Evolutionary conservation across 495 filamentous ascomycete genomes (phyloP).

Genomic region (Penicillium maclennaniae): DNA sequence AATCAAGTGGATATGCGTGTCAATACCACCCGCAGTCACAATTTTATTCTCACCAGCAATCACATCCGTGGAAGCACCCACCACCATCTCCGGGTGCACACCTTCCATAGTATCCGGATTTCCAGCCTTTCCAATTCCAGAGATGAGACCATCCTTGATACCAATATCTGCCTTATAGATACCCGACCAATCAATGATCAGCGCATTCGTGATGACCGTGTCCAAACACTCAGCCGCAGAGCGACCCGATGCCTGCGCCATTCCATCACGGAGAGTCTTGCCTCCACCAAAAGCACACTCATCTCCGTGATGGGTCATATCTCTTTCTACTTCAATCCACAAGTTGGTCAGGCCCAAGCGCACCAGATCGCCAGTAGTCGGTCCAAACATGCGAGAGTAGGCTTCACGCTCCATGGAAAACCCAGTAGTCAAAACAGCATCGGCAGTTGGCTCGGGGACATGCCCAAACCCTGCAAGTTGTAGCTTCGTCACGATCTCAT

Average conservation of each 20-base stretch:
- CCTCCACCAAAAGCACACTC: slow-evolving; percentile 96
- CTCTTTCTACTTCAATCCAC: slow-evolving; percentile 90
- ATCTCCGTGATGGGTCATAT: slow-evolving; percentile 80
- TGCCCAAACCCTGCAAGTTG: slow-evolving; percentile 74
- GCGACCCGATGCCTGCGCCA: slow-evolving; percentile 86
- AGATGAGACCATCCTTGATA: slow-evolving; percentile 82
- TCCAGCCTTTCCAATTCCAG: slow-evolving; percentile 90
- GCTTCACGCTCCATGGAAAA: slow-evolving; percentile 71
- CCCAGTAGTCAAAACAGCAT: slow-evolving; percentile 51
- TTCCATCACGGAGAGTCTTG: slow-evolving; percentile 91
- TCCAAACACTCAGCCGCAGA: slow-evolving; percentile 70
- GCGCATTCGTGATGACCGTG: slow-evolving; percentile 85
- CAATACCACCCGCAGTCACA: slow-evolving; percentile 85
- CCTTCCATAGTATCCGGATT: slow-evolving; percentile 97
- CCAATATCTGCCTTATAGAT: slow-evolving; percentile 98
- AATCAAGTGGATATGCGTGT: slow-evolving; percentile 95
- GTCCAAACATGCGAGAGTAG: slow-evolving; percentile 89
- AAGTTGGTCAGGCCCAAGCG: slow-evolving; percentile 80
- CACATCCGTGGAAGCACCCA: slow-evolving; percentile 92
- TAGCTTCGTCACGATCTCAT: slow-evolving; percentile 64
- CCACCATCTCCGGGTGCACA: slow-evolving; percentile 71
- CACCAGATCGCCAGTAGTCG: slow-evolving; percentile 81
- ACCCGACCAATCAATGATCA: slow-evolving; percentile 87
- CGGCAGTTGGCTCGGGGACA: slow-evolving; percentile 56
- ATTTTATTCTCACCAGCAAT: slow-evolving; percentile 93